These are phyloP conservation scores for Dactylellina cionopaga DNA, from an alignment of 2,329 filamentous ascomycete genomes.

Conservation along the genomic window DNA sequence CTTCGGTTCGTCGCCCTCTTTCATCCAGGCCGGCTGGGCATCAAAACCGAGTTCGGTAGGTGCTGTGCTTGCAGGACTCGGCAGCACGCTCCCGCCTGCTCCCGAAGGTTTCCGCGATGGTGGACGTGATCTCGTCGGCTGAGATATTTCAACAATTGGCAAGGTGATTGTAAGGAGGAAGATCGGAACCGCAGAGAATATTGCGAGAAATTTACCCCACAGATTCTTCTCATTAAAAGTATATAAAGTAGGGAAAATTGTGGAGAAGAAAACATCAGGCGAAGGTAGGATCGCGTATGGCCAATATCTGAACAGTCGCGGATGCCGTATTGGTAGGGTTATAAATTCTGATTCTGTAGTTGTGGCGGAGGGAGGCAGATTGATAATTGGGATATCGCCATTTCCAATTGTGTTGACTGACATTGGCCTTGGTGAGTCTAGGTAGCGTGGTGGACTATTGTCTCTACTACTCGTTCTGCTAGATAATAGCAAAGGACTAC, in stretches of 20 bases:
- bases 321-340: constrained; percentile 54
- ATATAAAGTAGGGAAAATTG: constrained; percentile 86
- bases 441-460: constrained; percentile 19
- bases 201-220: constrained; percentile 83
- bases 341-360: constrained; percentile 41
- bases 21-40: constrained; percentile 59
- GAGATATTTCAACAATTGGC: constrained; percentile 82
- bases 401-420: constrained; percentile 23
- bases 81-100: constrained; percentile 60
- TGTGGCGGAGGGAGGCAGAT: constrained; percentile 39
- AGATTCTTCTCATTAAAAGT: constrained; percentile 82
- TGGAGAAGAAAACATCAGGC: constrained; percentile 75
- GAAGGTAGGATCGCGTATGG: constrained; percentile 78
- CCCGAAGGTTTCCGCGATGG: constrained; percentile 45
- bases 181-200: constrained; percentile 88
- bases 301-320: constrained; percentile 78
- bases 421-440: constrained; percentile 39
- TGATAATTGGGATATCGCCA: constrained; percentile 38
- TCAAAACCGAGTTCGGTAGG: constrained; percentile 66
- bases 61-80: constrained; percentile 62
- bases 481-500: constrained; percentile 23
- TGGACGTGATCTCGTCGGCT: constrained; percentile 3
- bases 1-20: constrained; percentile 61
- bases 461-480: constrained; percentile 39
- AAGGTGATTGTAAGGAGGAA: constrained; percentile 89